Percentiles rank a stretch among this genome's conserved stretches.
Conservation (phyloP, 2,329 filamentous ascomycete species). For the Fusarium euwallaceae region DNA sequence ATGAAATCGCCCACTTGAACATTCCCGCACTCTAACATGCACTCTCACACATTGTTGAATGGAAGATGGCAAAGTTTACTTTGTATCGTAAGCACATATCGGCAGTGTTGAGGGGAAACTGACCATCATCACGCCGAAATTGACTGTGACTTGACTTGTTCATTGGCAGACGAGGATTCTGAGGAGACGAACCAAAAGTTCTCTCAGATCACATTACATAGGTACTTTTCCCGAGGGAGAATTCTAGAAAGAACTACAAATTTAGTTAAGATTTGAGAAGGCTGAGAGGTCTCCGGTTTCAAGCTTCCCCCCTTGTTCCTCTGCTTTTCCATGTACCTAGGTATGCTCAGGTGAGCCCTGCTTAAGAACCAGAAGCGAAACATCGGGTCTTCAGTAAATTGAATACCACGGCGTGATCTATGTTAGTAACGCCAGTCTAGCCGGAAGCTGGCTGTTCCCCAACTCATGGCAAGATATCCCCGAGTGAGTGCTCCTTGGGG, state of each 20-base stretch:
- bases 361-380: neutral
- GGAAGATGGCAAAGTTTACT: neutral
- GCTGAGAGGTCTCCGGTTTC: neutral
- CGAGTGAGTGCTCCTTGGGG: no score
- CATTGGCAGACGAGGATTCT: neutral
- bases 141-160: neutral
- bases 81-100: neutral
- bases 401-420: neutral
- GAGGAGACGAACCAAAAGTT: neutral
- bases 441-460: neutral
- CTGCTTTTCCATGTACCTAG: neutral
- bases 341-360: neutral
- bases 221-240: neutral
- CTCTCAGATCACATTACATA: neutral
- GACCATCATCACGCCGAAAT: neutral
- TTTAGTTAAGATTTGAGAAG: neutral
- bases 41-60: neutral
- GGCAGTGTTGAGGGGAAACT: neutral
- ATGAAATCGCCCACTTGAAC: neutral
- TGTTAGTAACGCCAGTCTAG: neutral
- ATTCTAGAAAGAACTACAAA: neutral
- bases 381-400: neutral
- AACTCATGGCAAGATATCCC: neutral
- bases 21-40: no score
- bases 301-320: neutral